A percentile compares a stretch with the other conserved stretches of the same genome.
Conservation (phyloP, 2,329 filamentous ascomycete species). For the Sporothrix pallida region DNA sequence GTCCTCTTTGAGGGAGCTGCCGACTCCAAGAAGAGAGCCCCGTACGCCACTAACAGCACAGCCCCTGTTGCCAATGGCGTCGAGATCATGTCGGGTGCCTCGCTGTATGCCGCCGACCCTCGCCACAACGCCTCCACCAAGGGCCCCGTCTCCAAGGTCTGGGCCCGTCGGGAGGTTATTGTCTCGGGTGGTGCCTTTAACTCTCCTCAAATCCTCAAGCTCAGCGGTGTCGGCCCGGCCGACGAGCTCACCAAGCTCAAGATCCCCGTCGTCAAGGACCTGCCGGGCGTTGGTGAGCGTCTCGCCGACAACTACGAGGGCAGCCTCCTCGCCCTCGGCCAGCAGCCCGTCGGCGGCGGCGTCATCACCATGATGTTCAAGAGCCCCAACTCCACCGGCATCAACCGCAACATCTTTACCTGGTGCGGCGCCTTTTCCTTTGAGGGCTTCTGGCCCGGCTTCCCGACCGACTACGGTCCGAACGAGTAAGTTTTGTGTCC, state of each 20-base stretch:
- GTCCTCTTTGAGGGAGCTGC: slow-evolving; percentile 41
- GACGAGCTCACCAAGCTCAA: slow-evolving; percentile 46
- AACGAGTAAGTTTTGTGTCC: slow-evolving; percentile 33
- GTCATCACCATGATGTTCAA: slow-evolving; percentile 37
- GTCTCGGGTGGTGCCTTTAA: slow-evolving; percentile 55
- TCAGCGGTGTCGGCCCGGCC: slow-evolving; percentile 53
- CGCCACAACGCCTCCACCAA: slow-evolving; percentile 38
- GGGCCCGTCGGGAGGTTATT: slow-evolving; percentile 54
- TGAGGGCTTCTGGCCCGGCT: slow-evolving; percentile 40
- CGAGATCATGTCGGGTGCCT: slow-evolving; percentile 45
- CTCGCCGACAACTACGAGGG: slow-evolving; percentile 62
- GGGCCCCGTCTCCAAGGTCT: slow-evolving; percentile 39
- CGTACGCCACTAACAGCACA: slow-evolving; percentile 42
- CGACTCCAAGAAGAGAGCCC: neutral
- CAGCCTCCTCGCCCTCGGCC: slow-evolving; percentile 37
- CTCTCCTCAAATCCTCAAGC: slow-evolving; percentile 54
- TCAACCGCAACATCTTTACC: slow-evolving; percentile 37
- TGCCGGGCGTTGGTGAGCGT: slow-evolving; percentile 68
- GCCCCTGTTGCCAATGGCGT: slow-evolving; percentile 44
- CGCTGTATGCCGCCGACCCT: slow-evolving; percentile 49
- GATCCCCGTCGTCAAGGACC: slow-evolving; percentile 45
- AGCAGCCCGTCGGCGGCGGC: slow-evolving; percentile 36
- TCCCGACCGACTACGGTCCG: slow-evolving; percentile 36
- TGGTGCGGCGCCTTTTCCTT: slow-evolving; percentile 38
- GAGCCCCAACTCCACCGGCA: slow-evolving; percentile 31